Evolutionary conservation across 495 filamentous ascomycete species (phyloP).

Genomic region (Penicillium cinerascens): DNA sequence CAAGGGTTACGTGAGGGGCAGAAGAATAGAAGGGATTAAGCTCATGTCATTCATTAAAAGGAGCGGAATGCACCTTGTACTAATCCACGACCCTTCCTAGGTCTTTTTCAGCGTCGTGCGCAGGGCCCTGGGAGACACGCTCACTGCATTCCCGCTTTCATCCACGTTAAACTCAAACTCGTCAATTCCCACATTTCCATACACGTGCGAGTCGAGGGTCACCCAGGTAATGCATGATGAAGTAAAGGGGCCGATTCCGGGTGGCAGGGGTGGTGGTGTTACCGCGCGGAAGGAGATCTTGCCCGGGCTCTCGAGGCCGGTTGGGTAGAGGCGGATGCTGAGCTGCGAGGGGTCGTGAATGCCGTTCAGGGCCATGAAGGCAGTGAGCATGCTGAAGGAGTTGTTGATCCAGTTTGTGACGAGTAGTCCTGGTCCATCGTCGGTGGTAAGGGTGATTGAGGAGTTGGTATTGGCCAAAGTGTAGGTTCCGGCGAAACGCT

Average conservation of each 20-base stretch:
- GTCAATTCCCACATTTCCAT: constrained; percentile 35
- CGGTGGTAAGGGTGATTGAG: constrained; percentile 38
- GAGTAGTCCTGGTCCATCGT: constrained; percentile 39
- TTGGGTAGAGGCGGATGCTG: constrained; percentile 48
- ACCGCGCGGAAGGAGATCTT: constrained; percentile 46
- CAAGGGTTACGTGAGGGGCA: neutral
- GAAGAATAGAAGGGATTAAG: neutral
- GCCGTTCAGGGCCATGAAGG: constrained; percentile 12
- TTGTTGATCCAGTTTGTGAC: constrained; percentile 40
- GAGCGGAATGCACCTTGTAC: neutral
- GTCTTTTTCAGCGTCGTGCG: constrained; percentile 15
- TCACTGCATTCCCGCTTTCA: constrained; percentile 21
- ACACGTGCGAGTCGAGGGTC: constrained; percentile 25
- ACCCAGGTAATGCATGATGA: constrained; percentile 25
- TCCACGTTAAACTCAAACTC: constrained; percentile 40
- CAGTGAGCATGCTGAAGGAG: constrained; percentile 36
- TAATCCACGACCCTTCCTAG: neutral
- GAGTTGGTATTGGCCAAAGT: constrained; percentile 27
- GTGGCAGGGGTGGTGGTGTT: constrained; percentile 26
- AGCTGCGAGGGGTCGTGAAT: constrained; percentile 5
- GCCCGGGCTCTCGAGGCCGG: constrained; percentile 21
- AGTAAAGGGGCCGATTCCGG: constrained; percentile 18
- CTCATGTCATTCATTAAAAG: neutral
- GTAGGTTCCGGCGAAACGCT: constrained; percentile 41
- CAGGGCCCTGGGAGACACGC: constrained; percentile 25